Conservation (phyloP, 75 land plant species). For the Picea sitchensis region DNA sequence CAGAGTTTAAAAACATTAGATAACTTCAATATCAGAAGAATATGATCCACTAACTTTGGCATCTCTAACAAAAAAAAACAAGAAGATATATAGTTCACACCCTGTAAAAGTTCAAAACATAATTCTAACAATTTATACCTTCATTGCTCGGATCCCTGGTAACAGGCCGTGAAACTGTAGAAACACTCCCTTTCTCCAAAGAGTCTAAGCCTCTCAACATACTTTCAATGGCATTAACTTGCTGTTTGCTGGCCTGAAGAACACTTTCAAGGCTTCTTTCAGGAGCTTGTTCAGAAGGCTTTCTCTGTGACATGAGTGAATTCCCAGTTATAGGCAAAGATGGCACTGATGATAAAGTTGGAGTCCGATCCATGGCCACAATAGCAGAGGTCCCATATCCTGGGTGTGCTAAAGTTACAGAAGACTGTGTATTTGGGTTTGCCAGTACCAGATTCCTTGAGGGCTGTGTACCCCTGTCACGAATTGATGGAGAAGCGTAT, state of each 20-base stretch:
- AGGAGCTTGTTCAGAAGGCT: slow-evolving; percentile 44
- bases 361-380: slow-evolving; percentile 80
- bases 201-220: slow-evolving; percentile 82
- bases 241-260: slow-evolving; percentile 92
- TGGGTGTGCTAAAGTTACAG: slow-evolving; percentile 35
- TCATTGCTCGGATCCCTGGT: slow-evolving; percentile 72
- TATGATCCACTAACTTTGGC: neutral
- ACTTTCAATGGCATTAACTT: slow-evolving; percentile 93
- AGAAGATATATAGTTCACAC: neutral
- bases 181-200: slow-evolving; percentile 46
- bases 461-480: slow-evolving; percentile 50
- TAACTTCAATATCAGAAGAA: neutral
- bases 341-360: slow-evolving; percentile 47
- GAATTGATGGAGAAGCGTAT: slow-evolving; percentile 84
- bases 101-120: neutral
- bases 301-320: slow-evolving; percentile 48
- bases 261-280: slow-evolving; percentile 95
- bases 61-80: neutral
- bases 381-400: slow-evolving; percentile 82
- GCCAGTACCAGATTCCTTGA: slow-evolving; percentile 40
- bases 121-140: neutral
- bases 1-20: neutral
- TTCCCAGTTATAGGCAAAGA: slow-evolving; percentile 38
- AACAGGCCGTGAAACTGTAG: slow-evolving; percentile 42
- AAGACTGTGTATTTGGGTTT: slow-evolving; percentile 20